A percentile compares a stretch with the other conserved stretches of the same genome.
These are phyloP conservation scores for Tolypocladium amazonense DNA, from an alignment of 2,329 filamentous ascomycete species.

Conservation along the genomic window DNA sequence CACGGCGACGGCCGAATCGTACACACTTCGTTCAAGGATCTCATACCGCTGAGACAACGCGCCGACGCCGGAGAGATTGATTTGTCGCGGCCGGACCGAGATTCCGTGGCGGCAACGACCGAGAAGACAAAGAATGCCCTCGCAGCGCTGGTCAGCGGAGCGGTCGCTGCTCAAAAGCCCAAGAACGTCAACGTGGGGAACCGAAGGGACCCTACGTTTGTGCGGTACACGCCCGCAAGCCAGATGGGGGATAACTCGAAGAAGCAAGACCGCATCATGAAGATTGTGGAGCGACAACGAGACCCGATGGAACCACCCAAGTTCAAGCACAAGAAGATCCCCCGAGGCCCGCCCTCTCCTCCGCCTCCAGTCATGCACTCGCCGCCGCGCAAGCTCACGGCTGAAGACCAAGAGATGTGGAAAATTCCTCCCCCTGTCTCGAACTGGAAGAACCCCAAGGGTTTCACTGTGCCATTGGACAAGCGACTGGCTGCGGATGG, in stretches of 20 bases:
- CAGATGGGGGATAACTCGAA: conserved; percentile 85
- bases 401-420: conserved; percentile 96
- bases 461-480: conserved; percentile 90
- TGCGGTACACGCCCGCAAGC: conserved; percentile 88
- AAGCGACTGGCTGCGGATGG: conserved; percentile 93
- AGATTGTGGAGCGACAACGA: conserved; percentile 87
- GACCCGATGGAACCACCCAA: conserved; percentile 97
- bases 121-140: conserved; percentile 84
- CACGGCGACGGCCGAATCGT: conserved; percentile 77
- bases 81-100: conserved; percentile 71
- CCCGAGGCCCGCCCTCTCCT: conserved; percentile 80
- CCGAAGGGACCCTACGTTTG: conserved; percentile 80
- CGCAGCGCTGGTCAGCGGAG: conserved; percentile 70
- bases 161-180: conserved; percentile 84
- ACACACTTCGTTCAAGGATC: conserved; percentile 91
- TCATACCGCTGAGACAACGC: conserved; percentile 87
- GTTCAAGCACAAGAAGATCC: conserved; percentile 98
- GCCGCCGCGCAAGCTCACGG: conserved; percentile 86
- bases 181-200: conserved; percentile 84
- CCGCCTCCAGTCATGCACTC: conserved; percentile 93
- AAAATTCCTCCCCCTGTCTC: conserved; percentile 78
- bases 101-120: conserved; percentile 73
- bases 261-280: conserved; percentile 94
- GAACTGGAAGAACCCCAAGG: conserved; percentile 99
- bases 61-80: conserved; percentile 90